Base-by-base conservation (phyloP, 2,329 filamentous ascomycete species). In the Phoma herbarum region DNA sequence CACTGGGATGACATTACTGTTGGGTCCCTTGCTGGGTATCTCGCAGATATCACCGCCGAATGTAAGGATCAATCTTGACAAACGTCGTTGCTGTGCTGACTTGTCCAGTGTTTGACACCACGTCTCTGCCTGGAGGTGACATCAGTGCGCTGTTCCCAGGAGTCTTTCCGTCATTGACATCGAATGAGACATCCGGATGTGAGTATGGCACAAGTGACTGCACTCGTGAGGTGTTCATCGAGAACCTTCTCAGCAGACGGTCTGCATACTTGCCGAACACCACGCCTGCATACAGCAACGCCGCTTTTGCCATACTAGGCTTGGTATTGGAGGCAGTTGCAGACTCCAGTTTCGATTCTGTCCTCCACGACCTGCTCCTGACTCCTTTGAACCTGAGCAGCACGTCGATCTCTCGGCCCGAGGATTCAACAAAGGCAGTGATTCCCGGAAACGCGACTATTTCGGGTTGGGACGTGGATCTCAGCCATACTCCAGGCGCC, bases 231-330 rank as follows among this genome's bases (percentile, higher is more conserved):
- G 39, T 46, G 0, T 62, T 64, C 37, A n/a, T 64, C 2, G 25
- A 52, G 2, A 29, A 51, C 4, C 18, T 62, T 10, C n/a, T 41
- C 8, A 39, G n/a, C 7, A 55, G 62, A 3, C 45, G 28, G 5
- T 82, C 82, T 0, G 70, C 78, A 1, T 83, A 80, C 49, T 65
- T 71, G 0, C 78, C 83, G 0, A 82, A 80, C 61, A 75, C 77
- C 0, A 79, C 74, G 2, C 82, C 83, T 0, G 72, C 77, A 2
- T 86, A 86, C 66, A 81, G 82, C 26, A 84, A 85, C 61, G 70
- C 79, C 3, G 82, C 76, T 1, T 81, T 82, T 20, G 70, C 78
- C 1, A 57, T 84, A 2, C 75, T 85, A 1, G 81, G 80, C 2
- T 69, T 80, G 0, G 80, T 80, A 0, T 71, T 85, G 0, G 80